These are phyloP conservation scores for Linnemannia schmuckeri DNA, from an alignment of 192 early-diverging fungal genomes.

Conservation along the genomic window DNA sequence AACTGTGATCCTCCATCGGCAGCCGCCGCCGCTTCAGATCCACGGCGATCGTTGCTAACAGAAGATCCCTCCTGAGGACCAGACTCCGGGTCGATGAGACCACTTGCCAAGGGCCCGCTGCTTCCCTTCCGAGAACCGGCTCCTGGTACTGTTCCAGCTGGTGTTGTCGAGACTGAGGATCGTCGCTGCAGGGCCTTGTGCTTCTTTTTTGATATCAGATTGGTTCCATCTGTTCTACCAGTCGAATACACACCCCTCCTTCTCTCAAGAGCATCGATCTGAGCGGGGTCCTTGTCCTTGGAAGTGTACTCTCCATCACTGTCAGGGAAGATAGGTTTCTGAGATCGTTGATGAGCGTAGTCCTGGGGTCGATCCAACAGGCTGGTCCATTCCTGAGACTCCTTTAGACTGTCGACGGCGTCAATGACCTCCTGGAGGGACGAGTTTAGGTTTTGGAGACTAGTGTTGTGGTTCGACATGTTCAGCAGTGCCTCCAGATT, in stretches of 20 bases:
- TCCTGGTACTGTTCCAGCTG: neutral
- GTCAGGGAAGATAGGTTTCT: slow-evolving; percentile 24
- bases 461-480: slow-evolving; percentile 46
- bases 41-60: slow-evolving; percentile 4
- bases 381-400: slow-evolving; percentile 24
- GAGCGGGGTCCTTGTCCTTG: slow-evolving; percentile 42
- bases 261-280: slow-evolving; percentile 25
- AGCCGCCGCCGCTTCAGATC: slow-evolving; percentile 3
- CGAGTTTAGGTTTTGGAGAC: slow-evolving; percentile 51
- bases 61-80: neutral
- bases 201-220: slow-evolving; percentile 37
- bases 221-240: slow-evolving; percentile 40
- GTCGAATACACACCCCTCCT: slow-evolving; percentile 44
- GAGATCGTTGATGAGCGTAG: neutral
- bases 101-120: neutral
- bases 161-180: neutral
- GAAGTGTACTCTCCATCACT: slow-evolving; percentile 55
- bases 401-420: slow-evolving; percentile 34
- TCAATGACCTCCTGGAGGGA: slow-evolving; percentile 52
- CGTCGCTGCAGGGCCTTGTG: slow-evolving; percentile 20
- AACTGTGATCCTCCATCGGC: slow-evolving; percentile 18
- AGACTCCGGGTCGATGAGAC: slow-evolving; percentile 6
- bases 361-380: slow-evolving; percentile 27
- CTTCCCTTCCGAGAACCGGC: slow-evolving; percentile 16
- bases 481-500: slow-evolving; percentile 42